A percentile compares a stretch with the other conserved stretches of the same genome.
These are phyloP conservation scores for Fusarium falciforme DNA, from an alignment of 2,329 filamentous ascomycete genomes.

Conservation along the genomic window DNA sequence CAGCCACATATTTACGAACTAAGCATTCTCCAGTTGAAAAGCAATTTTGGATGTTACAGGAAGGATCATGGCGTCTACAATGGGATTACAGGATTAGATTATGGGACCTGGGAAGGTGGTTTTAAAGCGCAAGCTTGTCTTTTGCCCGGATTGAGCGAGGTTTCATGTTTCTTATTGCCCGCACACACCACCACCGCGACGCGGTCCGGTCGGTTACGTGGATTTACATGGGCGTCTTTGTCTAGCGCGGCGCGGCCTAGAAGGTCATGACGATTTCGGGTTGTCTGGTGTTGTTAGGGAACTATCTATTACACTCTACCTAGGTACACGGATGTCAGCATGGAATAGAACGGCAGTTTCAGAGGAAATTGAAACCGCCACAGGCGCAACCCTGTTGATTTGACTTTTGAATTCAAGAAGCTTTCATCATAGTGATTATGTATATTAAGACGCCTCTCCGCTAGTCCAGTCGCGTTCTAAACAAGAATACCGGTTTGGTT, in stretches of 20 bases:
- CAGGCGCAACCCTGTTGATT: conserved; percentile 9
- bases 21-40: conserved; percentile 15
- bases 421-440: not conserved
- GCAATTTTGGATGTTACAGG: conserved; percentile 13
- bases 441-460: not conserved
- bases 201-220: not conserved
- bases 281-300: not conserved
- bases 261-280: not conserved
- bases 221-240: conserved; percentile 5
- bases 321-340: not conserved
- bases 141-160: not conserved
- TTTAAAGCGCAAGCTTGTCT: conserved; percentile 21
- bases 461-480: not conserved
- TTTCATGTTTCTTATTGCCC: not conserved
- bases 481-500: not conserved
- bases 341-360: conserved; percentile 13
- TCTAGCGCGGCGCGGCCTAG: conserved; percentile 3
- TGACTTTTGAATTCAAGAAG: not conserved
- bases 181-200: not conserved
- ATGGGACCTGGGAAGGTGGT: not conserved
- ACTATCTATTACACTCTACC: not conserved
- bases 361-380: conserved; percentile 15
- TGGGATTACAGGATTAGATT: conserved; percentile 18
- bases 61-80: conserved; percentile 19
- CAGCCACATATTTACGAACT: conserved; percentile 14